Base-by-base conservation (phyloP, 805 yeast species). In the Saturnispora bothae region DNA sequence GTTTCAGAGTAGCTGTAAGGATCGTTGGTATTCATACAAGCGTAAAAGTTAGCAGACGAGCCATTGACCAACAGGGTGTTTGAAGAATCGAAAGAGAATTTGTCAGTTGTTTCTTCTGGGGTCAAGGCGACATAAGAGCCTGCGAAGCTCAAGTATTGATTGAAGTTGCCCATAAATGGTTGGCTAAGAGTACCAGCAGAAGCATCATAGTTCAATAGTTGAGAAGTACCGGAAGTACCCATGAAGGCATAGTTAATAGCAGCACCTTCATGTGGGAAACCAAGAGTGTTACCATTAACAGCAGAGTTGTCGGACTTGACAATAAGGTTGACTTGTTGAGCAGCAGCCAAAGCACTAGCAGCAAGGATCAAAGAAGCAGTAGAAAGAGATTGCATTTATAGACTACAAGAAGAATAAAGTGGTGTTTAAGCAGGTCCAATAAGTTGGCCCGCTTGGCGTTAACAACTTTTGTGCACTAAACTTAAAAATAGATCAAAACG, bases 191-290 rank as follows among this genome's bases (percentile, higher is more conserved):
- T 22, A 5, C 36, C 31, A 9, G 30, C 37, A 17, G 18, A 14
- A 38, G 51, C 55, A 35, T 46, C 39, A 14, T 55, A 43, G 25
- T 7, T n/a, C 29, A 45, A 33, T 2, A 33, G 7, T 15, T 25
- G 16, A 10, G 47, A 42, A n/a, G 43, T 22, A 6, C n/a, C 33
- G 17, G 27, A 28, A 15, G 36, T 31, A 28, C 57, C 57, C 3
- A 44, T 17, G 53, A 64, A 59, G 23, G 59, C 47, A 51, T 65
- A 68, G 56, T 63, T 59, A 41, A 66, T 51, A 43, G 64, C 73
- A 38, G 74, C 74, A 50, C 73, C 73, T 53, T 65, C 71, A 44
- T 68, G 74, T 34, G 50, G 42, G 36, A 63, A 46, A 33, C 56
- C 59, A 15, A 44, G 25, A 8, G 36, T n/a, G 33, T 50, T 39